Conservation (phyloP, 2,329 filamentous ascomycete genomes). For the Colletotrichum destructivum region DNA sequence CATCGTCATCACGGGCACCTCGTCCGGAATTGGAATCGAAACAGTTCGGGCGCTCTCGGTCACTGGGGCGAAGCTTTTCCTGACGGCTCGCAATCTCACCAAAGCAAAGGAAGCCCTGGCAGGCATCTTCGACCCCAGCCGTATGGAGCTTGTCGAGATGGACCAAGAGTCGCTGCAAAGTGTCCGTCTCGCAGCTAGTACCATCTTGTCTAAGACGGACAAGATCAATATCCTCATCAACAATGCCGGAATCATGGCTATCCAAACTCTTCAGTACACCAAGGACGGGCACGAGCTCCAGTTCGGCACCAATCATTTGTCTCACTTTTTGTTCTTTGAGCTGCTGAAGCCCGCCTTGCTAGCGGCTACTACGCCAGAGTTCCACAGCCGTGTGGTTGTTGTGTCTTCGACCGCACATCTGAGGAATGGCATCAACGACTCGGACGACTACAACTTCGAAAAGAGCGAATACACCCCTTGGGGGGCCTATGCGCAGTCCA, state of each 20-base stretch:
- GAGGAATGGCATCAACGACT: constrained; percentile 40
- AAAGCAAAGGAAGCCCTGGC: neutral
- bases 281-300: constrained; percentile 46
- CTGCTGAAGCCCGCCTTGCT: constrained; percentile 44
- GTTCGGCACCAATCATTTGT: constrained; percentile 48
- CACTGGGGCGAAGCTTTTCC: too few species aligned
- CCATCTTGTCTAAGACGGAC: too few species aligned
- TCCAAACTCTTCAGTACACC: constrained; percentile 42
- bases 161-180: constrained; percentile 3
- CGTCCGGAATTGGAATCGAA: too few species aligned
- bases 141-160: constrained; percentile 6
- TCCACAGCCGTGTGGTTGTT: constrained; percentile 62
- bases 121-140: neutral
- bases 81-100: too few species aligned
- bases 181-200: neutral
- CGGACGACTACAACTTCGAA: constrained; percentile 46
- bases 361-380: constrained; percentile 46
- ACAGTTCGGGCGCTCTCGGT: too few species aligned
- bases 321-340: constrained; percentile 49
- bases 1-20: constrained; percentile 44
- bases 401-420: constrained; percentile 60
- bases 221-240: constrained; percentile 58
- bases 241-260: constrained; percentile 60
- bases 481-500: constrained; percentile 62
- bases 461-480: constrained; percentile 50